phyloP scores from a whole-genome alignment of 108 stramenopile genomes.

The Skeletonema tropicum region DNA sequence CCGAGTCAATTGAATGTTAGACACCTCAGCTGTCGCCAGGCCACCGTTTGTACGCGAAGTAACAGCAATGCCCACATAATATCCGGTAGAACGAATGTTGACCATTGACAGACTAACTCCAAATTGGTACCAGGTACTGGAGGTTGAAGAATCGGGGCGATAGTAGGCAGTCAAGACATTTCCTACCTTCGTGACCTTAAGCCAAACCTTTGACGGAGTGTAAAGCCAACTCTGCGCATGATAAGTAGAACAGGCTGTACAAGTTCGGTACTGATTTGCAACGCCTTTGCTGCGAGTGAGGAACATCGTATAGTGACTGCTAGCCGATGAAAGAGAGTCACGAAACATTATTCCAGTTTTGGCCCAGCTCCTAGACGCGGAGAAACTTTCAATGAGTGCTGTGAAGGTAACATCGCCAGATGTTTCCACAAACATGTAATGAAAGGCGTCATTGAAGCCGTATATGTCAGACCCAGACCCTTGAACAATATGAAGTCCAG shows the following conservation, averaged over 20 bases:
- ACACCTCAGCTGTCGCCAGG: not conserved
- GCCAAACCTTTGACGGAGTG: slow-evolving; percentile 18
- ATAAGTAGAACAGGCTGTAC: slow-evolving; percentile 9
- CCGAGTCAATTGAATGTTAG: slow-evolving; percentile 5
- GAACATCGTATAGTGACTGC: slow-evolving; percentile 14
- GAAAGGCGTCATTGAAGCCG: slow-evolving; percentile 27
- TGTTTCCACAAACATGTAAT: slow-evolving; percentile 45
- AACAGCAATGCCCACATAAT: slow-evolving; percentile 14
- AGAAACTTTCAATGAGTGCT: slow-evolving; percentile 21
- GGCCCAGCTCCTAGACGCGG: slow-evolving; percentile 16
- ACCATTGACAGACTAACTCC: slow-evolving; percentile 26
- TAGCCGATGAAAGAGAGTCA: not conserved
- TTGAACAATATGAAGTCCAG: slow-evolving; percentile 23
- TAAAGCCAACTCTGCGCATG: not conserved
- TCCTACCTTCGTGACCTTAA: slow-evolving; percentile 36
- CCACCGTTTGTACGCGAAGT: not conserved
- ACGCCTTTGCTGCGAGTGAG: slow-evolving; percentile 10
- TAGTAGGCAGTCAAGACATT: slow-evolving; percentile 35
- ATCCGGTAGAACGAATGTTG: slow-evolving; percentile 25
- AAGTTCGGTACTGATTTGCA: slow-evolving; percentile 29
- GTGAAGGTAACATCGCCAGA: slow-evolving; percentile 43
- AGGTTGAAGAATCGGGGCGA: slow-evolving; percentile 9
- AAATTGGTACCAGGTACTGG: slow-evolving; percentile 33
- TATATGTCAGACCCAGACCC: slow-evolving; percentile 34
- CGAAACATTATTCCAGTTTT: slow-evolving; percentile 45